phyloP scores from a whole-genome alignment of 306 rosid genomes.

The Medicago ruthenica region DNA sequence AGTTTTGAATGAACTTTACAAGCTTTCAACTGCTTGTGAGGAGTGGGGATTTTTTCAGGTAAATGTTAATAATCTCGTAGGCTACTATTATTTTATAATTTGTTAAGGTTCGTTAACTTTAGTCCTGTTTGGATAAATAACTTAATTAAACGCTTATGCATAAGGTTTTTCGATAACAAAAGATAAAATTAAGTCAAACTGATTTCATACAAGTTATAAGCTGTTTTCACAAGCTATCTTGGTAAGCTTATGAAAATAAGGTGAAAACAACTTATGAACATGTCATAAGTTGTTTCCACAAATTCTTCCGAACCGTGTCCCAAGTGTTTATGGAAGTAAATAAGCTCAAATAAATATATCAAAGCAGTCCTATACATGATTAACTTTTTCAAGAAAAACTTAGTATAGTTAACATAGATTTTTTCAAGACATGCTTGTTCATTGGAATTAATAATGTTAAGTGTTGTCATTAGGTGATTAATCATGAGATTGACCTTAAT shows the following conservation, averaged over 20 bases:
- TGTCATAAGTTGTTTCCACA: background rate
- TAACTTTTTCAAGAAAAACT: background rate
- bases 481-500: conserved; percentile 76
- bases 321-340: background rate
- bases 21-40: conserved; percentile 74
- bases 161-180: background rate
- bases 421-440: background rate
- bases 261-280: background rate
- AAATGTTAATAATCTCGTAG: conserved; percentile 12
- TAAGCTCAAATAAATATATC: background rate
- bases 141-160: too few relatives aligned
- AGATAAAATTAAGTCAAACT: background rate
- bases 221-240: background rate
- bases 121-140: background rate
- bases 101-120: background rate
- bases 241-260: background rate
- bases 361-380: background rate
- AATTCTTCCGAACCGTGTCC: background rate
- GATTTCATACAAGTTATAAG: background rate
- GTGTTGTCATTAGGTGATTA: conserved; percentile 59
- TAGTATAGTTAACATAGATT: background rate
- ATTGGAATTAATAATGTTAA: conserved; percentile 41
- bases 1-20: conserved; percentile 48
- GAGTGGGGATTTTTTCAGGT: conserved; percentile 99
- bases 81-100: background rate